These are phyloP conservation scores for Basidioascus undulatus DNA, from an alignment of 768 basidiomycete genomes.

Conservation along the genomic window DNA sequence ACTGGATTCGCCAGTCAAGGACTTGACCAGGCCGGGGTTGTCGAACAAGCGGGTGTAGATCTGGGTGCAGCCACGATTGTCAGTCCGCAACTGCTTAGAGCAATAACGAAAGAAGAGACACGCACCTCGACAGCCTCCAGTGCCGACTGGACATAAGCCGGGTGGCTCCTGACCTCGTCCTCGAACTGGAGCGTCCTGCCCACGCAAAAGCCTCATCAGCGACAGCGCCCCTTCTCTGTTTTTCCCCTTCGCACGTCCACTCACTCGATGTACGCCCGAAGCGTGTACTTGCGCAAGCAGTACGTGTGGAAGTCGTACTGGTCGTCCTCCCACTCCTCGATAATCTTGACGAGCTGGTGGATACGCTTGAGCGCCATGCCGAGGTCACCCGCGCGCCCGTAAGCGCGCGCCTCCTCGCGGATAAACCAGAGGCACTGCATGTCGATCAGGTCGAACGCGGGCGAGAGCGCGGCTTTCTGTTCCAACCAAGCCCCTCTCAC, in stretches of 20 bases:
- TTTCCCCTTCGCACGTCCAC: too few species aligned
- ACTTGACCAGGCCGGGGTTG: conserved; percentile 28
- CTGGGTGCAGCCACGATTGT: conserved; percentile 18
- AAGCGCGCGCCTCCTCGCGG: conserved; percentile 51
- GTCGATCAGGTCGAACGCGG: conserved; percentile 63
- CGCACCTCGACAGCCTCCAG: conserved; percentile 42
- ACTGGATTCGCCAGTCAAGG: neutral
- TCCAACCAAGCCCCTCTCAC: too few species aligned
- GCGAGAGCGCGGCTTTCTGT: conserved; percentile 61
- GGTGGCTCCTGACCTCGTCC: conserved; percentile 50
- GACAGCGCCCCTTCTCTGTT: neutral
- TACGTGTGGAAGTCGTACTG: conserved; percentile 97
- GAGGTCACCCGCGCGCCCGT: conserved; percentile 36
- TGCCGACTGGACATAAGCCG: conserved; percentile 47
- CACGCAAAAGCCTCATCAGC: neutral
- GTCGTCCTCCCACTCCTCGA: conserved; percentile 73
- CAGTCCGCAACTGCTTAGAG: conserved; percentile 5
- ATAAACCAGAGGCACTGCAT: conserved; percentile 87
- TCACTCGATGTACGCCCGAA: conserved; percentile 66
- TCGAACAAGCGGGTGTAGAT: conserved; percentile 53
- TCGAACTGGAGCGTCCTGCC: conserved; percentile 57
- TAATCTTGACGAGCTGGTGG: conserved; percentile 49
- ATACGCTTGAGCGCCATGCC: conserved; percentile 70
- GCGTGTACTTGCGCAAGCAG: conserved; percentile 63
- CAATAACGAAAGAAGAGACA: neutral